Evolutionary conservation across 1,284 basidiomycete species (phyloP).

Genomic region (Schizophyllum commune): DNA sequence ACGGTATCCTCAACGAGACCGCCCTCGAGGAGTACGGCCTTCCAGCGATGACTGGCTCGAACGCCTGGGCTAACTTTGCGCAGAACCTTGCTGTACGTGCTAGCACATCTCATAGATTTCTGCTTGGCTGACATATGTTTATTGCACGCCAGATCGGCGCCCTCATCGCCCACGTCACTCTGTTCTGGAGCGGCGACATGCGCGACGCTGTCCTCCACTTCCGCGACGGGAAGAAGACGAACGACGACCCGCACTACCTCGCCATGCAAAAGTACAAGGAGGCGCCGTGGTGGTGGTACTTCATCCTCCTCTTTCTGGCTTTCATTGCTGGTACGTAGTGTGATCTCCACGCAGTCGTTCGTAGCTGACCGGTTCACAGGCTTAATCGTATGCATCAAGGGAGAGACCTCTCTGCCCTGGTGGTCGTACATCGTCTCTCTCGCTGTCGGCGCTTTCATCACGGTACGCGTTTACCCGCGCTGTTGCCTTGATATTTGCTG

Average conservation of each 20-base stretch:
- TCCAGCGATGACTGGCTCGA: conserved; percentile 44
- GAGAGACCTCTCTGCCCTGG: conserved; percentile 56
- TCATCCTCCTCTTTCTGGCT: background rate
- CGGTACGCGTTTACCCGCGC: conserved; percentile 17
- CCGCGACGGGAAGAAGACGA: conserved; percentile 21
- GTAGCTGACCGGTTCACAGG: conserved; percentile 22
- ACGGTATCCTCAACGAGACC: conserved; percentile 46
- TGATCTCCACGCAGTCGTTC: background rate
- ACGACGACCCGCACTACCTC: background rate
- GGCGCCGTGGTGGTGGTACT: conserved; percentile 25
- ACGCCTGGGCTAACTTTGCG: conserved; percentile 48
- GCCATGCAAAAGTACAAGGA: conserved; percentile 45
- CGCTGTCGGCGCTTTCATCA: conserved; percentile 31
- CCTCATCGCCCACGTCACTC: conserved; percentile 50
- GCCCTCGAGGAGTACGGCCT: conserved; percentile 47
- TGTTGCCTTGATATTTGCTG: background rate
- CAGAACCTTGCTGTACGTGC: conserved; percentile 41
- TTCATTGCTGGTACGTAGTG: background rate
- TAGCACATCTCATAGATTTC: background rate
- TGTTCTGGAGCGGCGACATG: conserved; percentile 52
- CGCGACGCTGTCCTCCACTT: conserved; percentile 42
- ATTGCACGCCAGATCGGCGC: conserved; percentile 42
- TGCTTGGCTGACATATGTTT: background rate
- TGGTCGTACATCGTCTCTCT: conserved; percentile 50
- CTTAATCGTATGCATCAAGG: conserved; percentile 47